A percentile compares a stretch with the other conserved stretches of the same genome.
Evolutionary conservation across 371 early-diverging fungal genomes (phyloP).

Genomic region (Mucor piriformis): DNA sequence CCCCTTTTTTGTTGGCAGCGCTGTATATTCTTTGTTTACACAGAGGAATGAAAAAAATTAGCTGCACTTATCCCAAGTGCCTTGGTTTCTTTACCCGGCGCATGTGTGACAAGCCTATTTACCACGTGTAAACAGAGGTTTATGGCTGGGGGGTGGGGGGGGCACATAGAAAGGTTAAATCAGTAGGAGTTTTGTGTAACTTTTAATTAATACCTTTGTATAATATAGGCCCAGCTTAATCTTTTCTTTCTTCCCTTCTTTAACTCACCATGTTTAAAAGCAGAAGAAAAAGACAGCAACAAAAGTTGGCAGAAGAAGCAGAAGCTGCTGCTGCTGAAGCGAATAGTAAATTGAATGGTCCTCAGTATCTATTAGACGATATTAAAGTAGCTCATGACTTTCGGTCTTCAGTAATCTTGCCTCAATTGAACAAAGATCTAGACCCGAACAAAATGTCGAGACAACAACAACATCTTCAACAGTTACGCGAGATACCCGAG

Average conservation of each 20-base stretch:
- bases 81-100: no score
- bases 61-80: no score
- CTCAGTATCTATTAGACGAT: conserved; percentile 31
- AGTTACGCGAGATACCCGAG: conserved; percentile 12
- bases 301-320: conserved; percentile 21
- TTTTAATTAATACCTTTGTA: no score
- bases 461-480: conserved; percentile 19
- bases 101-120: no score
- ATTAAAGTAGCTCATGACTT: conserved; percentile 42
- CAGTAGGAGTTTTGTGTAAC: no score
- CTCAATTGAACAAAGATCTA: conserved; percentile 32
- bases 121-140: no score
- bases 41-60: no score
- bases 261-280: conserved; percentile 1
- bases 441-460: conserved; percentile 5
- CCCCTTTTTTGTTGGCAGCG: no score
- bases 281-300: conserved; percentile 24
- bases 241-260: neutral
- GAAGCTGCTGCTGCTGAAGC: neutral
- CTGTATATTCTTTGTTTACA: no score
- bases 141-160: no score
- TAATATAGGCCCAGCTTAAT: neutral
- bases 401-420: conserved; percentile 49
- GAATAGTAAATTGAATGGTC: no score
- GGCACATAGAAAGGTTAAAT: no score